These are phyloP conservation scores for Xanthoceras sorbifolium DNA, from an alignment of 345 rosid species.

Conservation along the genomic window DNA sequence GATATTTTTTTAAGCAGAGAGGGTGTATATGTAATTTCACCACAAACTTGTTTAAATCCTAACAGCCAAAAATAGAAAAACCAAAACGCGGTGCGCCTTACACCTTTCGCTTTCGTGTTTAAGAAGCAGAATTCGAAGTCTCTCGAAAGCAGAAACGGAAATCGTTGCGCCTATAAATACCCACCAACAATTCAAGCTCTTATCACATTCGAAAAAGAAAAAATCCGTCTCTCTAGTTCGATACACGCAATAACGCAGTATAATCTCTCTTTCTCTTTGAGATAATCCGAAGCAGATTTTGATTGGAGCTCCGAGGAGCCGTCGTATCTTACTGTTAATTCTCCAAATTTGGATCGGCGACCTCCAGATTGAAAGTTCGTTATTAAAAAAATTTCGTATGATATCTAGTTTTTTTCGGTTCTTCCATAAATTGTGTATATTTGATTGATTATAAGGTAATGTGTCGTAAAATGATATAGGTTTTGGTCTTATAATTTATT, in stretches of 20 bases:
- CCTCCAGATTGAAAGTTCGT: slow-evolving; percentile 60
- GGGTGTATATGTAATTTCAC: background rate
- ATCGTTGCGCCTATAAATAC: slow-evolving; percentile 9
- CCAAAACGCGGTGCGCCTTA: background rate
- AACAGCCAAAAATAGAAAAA: background rate
- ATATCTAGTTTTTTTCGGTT: slow-evolving; percentile 8
- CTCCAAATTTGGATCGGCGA: slow-evolving; percentile 29
- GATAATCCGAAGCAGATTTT: background rate
- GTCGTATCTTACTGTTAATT: slow-evolving; percentile 1
- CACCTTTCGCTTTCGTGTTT: slow-evolving; percentile 25
- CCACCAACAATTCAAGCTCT: too few relatives aligned
- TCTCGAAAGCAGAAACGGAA: slow-evolving; percentile 19
- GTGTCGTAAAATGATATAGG: slow-evolving; percentile 7
- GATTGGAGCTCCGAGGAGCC: slow-evolving; percentile 15
- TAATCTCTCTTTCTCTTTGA: background rate
- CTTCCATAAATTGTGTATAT: background rate
- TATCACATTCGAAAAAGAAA: too few relatives aligned
- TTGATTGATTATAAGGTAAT: slow-evolving; percentile 23
- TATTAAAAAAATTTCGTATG: slow-evolving; percentile 24
- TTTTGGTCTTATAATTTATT: slow-evolving; percentile 11
- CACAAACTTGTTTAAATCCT: background rate
- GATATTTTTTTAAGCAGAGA: background rate
- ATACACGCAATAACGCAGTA: too few relatives aligned
- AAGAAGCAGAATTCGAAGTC: slow-evolving; percentile 21
- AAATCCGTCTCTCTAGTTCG: background rate